Percentiles rank a stretch among this genome's conserved stretches.
These are phyloP conservation scores for Trypanosoma avium DNA, from an alignment of 208 protist species.

Conservation along the genomic window DNA sequence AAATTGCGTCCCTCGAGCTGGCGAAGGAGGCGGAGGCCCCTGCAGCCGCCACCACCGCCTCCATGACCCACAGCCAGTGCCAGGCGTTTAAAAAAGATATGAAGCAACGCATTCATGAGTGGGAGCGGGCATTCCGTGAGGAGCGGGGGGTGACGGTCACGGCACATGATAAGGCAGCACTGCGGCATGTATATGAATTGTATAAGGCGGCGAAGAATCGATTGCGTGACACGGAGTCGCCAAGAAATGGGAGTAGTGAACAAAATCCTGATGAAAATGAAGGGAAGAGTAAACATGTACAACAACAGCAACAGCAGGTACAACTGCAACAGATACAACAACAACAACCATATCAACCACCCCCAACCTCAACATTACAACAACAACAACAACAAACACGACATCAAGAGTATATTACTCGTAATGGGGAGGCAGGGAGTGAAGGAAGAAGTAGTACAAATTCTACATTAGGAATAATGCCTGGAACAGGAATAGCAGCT, in stretches of 20 bases:
- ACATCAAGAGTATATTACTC: background rate
- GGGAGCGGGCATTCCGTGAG: conserved; percentile 71
- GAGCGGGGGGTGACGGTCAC: conserved; percentile 65
- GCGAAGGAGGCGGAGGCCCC: conserved; percentile 35
- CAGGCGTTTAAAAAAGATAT: conserved; percentile 82
- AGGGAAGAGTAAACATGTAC: too few relatives aligned
- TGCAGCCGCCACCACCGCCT: conserved; percentile 32
- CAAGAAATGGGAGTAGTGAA: conserved; percentile 5
- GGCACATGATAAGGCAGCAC: conserved; percentile 63
- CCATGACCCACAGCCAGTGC: conserved; percentile 63
- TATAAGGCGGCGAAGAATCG: conserved; percentile 78
- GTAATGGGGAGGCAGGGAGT: background rate
- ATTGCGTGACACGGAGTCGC: conserved; percentile 40
- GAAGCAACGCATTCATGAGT: conserved; percentile 90
- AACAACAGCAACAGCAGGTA: too few relatives aligned
- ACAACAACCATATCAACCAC: conserved; percentile 1
- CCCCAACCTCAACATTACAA: conserved; percentile 1
- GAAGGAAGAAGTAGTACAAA: background rate
- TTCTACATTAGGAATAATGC: too few relatives aligned
- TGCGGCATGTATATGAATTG: conserved; percentile 84
- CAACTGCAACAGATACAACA: conserved; percentile 24
- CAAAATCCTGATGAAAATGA: conserved; percentile 18
- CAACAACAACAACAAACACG: background rate
- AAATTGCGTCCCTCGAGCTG: conserved; percentile 63
- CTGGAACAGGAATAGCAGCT: too few relatives aligned